Percentiles rank a stretch among this genome's conserved stretches.
phyloP scores from a whole-genome alignment of 2,329 filamentous ascomycete species.

The Westerdykella ornata region DNA sequence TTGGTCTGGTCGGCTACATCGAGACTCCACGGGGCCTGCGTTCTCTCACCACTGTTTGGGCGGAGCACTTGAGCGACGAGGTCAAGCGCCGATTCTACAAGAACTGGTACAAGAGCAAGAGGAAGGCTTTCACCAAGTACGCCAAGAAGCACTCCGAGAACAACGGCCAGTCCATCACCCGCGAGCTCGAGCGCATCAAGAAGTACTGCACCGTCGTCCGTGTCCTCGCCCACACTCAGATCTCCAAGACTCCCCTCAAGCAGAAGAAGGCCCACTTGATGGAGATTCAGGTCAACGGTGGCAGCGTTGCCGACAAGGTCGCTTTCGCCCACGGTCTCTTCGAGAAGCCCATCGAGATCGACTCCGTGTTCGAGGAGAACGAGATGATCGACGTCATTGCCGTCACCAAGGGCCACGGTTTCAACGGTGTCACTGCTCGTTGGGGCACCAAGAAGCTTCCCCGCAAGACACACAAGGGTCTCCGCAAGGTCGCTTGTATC shows the following conservation, averaged over 20 bases:
- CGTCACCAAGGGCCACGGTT: constrained; percentile 99
- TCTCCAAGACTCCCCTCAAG: constrained; percentile 98
- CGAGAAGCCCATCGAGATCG: constrained; percentile 96
- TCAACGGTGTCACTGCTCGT: constrained; percentile 91
- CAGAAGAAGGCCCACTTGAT: constrained; percentile 99
- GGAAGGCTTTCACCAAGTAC: constrained; percentile 99
- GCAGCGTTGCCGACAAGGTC: constrained; percentile 92
- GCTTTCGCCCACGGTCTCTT: constrained; percentile 91
- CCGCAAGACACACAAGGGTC: constrained; percentile 99
- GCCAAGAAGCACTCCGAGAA: constrained; percentile 99
- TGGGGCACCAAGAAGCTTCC: constrained; percentile 99
- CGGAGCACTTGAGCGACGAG: constrained; percentile 98
- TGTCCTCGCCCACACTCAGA: constrained; percentile 98
- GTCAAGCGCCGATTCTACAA: constrained; percentile 99
- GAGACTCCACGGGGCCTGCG: constrained; percentile 99
- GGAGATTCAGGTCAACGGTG: constrained; percentile 99
- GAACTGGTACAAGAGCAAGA: constrained; percentile 99
- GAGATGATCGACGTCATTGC: constrained; percentile 99
- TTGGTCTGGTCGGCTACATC: constrained; percentile 99
- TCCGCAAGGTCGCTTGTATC: constrained; percentile 99
- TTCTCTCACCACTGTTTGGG: constrained; percentile 99
- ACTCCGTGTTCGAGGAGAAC: constrained; percentile 95
- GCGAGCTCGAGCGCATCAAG: constrained; percentile 99
- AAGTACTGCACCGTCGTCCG: constrained; percentile 99
- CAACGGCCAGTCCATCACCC: constrained; percentile 82